Evolutionary conservation across 768 basidiomycete genomes (phyloP).

Genomic region (Asterophora parasitica): DNA sequence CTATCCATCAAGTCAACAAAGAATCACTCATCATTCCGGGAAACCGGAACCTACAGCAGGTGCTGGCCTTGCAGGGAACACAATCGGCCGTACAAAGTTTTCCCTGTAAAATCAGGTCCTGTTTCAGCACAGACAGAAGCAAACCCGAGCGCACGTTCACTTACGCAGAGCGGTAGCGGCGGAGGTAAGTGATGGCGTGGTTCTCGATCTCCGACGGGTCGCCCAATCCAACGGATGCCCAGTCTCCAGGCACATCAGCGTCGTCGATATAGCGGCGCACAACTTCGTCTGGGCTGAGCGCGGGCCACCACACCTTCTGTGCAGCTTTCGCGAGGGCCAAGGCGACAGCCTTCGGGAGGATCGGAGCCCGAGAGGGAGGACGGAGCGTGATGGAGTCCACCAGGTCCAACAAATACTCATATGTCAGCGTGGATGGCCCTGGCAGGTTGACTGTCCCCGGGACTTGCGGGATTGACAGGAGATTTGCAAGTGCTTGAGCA

Average conservation of each 20-base stretch:
- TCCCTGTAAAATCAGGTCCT: conserved; percentile 33
- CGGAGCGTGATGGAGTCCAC: conserved; percentile 78
- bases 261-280: conserved; percentile 85
- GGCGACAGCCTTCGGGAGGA: conserved; percentile 72
- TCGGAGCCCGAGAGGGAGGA: conserved; percentile 65
- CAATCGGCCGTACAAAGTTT: conserved; percentile 64
- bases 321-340: conserved; percentile 53
- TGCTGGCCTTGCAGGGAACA: conserved; percentile 50
- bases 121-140: conserved; percentile 10
- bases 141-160: conserved; percentile 29
- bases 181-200: conserved; percentile 84
- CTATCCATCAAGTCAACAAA: conserved; percentile 5
- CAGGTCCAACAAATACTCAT: conserved; percentile 75
- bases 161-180: conserved; percentile 85
- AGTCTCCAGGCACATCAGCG: conserved; percentile 65
- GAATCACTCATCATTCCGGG: background rate
- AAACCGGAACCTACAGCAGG: conserved; percentile 27
- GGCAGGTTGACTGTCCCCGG: conserved; percentile 76
- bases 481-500: conserved; percentile 83
- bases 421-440: conserved; percentile 82
- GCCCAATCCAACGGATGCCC: conserved; percentile 75
- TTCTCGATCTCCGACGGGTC: conserved; percentile 77
- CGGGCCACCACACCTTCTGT: conserved; percentile 88
- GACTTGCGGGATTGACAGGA: conserved; percentile 57
- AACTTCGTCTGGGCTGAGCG: conserved; percentile 87